A percentile compares a stretch with the other conserved stretches of the same genome.
Evolutionary conservation across 192 early-diverging fungal species (phyloP).

Genomic region (Podila horticola): DNA sequence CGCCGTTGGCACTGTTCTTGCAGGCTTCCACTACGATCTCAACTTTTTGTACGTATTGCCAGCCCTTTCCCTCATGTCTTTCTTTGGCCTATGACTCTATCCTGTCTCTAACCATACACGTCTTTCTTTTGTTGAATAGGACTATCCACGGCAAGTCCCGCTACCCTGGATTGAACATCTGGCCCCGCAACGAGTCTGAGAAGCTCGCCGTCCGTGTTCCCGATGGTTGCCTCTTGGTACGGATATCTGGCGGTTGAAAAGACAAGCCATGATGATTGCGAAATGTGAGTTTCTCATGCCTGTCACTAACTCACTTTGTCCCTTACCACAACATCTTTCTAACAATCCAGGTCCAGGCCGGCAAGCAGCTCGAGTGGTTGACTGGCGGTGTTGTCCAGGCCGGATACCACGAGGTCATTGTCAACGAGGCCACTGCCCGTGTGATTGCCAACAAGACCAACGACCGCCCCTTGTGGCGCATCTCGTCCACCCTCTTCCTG

Average conservation of each 20-base stretch:
- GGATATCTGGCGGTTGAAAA: not conserved
- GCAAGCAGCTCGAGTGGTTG: constrained; percentile 75
- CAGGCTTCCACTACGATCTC: constrained; percentile 68
- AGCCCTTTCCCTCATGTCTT: not conserved
- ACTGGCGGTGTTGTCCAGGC: constrained; percentile 72
- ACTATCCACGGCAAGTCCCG: constrained; percentile 81
- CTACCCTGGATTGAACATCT: constrained; percentile 79
- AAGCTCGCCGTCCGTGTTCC: constrained; percentile 73
- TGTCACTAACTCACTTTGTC: not conserved
- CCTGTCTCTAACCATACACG: not conserved
- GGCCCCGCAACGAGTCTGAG: constrained; percentile 64
- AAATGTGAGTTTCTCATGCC: not conserved
- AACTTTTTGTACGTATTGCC: constrained; percentile 60
- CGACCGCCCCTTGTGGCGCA: constrained; percentile 72
- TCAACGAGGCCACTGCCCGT: constrained; percentile 64
- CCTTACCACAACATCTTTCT: not conserved
- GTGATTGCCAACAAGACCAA: constrained; percentile 64
- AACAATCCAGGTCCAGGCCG: constrained; percentile 54
- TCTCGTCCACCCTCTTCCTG: constrained; percentile 79
- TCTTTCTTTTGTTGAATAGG: constrained; percentile 6
- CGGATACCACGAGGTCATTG: constrained; percentile 78
- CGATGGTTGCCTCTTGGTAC: constrained; percentile 65
- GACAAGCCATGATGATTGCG: no score
- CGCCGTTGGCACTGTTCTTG: constrained; percentile 68
- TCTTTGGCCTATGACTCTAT: not conserved